A percentile compares a stretch with the other conserved stretches of the same genome.
phyloP scores from a whole-genome alignment of 306 rosid species.

The Pyrus betulifolia region DNA sequence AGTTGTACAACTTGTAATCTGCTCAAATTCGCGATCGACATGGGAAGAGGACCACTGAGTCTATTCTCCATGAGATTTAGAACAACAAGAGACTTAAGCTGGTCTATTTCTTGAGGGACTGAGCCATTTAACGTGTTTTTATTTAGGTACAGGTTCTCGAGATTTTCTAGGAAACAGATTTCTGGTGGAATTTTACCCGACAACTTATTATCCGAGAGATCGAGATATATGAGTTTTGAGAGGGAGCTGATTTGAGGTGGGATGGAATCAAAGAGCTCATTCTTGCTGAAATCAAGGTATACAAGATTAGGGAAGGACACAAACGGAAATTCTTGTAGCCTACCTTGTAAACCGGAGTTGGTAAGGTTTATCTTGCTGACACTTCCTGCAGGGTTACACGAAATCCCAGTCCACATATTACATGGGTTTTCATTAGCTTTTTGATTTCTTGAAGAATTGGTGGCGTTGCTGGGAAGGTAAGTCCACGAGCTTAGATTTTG shows the following conservation, averaged over 20 bases:
- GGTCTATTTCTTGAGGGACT: conserved; percentile 8
- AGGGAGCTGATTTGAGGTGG: neutral
- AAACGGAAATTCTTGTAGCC: conserved; percentile 15
- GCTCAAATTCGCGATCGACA: conserved; percentile 16
- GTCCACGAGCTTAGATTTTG: too few relatives aligned
- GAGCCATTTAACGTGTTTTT: neutral
- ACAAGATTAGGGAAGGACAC: conserved; percentile 8
- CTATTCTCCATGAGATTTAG: conserved; percentile 11
- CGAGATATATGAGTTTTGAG: neutral
- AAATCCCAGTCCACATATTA: conserved; percentile 19
- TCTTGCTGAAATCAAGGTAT: conserved; percentile 12
- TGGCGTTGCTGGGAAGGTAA: too few relatives aligned
- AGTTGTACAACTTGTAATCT: neutral
- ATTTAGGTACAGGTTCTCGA: neutral
- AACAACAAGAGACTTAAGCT: conserved; percentile 13
- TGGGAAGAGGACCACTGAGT: conserved; percentile 15
- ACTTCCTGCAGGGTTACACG: conserved; percentile 5
- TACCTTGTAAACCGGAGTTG: conserved; percentile 11
- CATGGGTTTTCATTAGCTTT: too few relatives aligned
- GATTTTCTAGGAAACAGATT: conserved; percentile 1
- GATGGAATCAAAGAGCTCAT: conserved; percentile 2
- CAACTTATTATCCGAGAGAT: neutral
- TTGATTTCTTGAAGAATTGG: too few relatives aligned
- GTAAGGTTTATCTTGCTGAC: conserved; percentile 13
- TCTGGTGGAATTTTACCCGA: conserved; percentile 1